These are phyloP conservation scores for Knufia fluminis DNA, from an alignment of 2,329 filamentous ascomycete genomes.

Conservation along the genomic window DNA sequence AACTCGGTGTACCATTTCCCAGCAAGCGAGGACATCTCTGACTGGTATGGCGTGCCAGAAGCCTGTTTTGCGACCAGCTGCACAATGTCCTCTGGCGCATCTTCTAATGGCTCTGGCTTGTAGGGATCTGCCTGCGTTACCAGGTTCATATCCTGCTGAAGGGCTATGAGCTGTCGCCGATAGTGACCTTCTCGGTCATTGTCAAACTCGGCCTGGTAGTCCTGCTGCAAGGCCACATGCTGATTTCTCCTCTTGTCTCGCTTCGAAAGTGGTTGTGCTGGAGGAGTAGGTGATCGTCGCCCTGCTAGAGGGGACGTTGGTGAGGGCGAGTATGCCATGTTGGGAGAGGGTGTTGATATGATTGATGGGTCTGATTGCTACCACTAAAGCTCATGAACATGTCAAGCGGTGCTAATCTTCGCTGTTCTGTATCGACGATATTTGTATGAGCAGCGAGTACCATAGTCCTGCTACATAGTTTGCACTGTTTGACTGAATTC, in stretches of 20 bases:
- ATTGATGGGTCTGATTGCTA: too few species aligned
- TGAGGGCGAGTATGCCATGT: constrained; percentile 34
- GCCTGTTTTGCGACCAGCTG: constrained; percentile 51
- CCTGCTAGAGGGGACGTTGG: constrained; percentile 27
- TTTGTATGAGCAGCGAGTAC: too few species aligned
- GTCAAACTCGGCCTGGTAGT: constrained; percentile 67
- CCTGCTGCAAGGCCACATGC: constrained; percentile 67
- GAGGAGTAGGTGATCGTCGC: constrained; percentile 27
- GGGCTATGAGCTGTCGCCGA: constrained; percentile 76
- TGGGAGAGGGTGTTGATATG: neutral
- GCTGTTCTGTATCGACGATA: too few species aligned
- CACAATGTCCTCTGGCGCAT: constrained; percentile 56
- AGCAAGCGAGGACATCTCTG: constrained; percentile 56
- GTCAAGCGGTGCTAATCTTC: too few species aligned
- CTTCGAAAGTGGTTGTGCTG: constrained; percentile 56
- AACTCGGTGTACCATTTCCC: constrained; percentile 80
- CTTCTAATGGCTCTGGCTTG: constrained; percentile 57
- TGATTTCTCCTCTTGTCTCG: constrained; percentile 81
- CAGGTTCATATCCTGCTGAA: constrained; percentile 83
- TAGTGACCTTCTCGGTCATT: constrained; percentile 76
- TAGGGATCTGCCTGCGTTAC: constrained; percentile 82
- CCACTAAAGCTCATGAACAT: too few species aligned
- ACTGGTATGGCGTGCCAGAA: constrained; percentile 53
- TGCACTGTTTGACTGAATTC: too few species aligned
- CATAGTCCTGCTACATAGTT: too few species aligned